Evolutionary conservation across 2,329 filamentous ascomycete species (phyloP).

Genomic region (Ophiostoma sp.): DNA sequence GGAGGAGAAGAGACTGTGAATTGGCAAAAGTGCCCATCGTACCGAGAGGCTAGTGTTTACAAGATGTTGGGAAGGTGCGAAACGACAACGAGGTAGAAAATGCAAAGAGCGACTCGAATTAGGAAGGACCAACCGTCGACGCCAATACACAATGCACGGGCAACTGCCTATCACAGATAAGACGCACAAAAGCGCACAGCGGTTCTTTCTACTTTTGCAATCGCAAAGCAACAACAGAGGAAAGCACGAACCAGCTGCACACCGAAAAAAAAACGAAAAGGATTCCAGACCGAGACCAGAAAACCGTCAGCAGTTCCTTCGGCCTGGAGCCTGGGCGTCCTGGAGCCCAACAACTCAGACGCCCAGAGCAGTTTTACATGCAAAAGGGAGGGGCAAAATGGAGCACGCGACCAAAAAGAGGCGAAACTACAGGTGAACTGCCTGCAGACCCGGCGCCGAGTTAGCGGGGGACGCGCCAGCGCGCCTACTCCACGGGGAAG

Average conservation of each 20-base stretch:
- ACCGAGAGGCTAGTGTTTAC: not conserved
- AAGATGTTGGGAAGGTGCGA: not conserved
- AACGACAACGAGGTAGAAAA: not conserved
- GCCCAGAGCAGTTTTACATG: not conserved
- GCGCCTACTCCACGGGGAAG: slow-evolving; percentile 8
- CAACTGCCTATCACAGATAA: not conserved
- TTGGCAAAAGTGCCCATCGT: not conserved
- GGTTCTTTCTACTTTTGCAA: not conserved
- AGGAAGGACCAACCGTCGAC: not conserved
- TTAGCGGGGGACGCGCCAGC: not conserved
- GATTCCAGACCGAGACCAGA: slow-evolving; percentile 9
- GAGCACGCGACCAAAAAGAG: slow-evolving; percentile 20
- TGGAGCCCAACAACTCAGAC: not conserved
- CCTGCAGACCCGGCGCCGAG: not conserved
- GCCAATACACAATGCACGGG: not conserved
- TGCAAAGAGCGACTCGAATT: not conserved
- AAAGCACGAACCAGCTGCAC: not conserved
- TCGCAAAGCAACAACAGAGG: not conserved
- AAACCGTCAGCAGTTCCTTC: not conserved
- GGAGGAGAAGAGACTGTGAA: not conserved
- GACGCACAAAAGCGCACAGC: not conserved
- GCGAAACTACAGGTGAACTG: not conserved
- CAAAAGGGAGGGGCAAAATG: not conserved
- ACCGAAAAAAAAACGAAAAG: not conserved
- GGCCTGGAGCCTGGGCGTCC: not conserved